Percentiles rank a stretch among this genome's conserved stretches.
Conservation (phyloP, 192 early-diverging fungal genomes). For the Backusella circina region DNA sequence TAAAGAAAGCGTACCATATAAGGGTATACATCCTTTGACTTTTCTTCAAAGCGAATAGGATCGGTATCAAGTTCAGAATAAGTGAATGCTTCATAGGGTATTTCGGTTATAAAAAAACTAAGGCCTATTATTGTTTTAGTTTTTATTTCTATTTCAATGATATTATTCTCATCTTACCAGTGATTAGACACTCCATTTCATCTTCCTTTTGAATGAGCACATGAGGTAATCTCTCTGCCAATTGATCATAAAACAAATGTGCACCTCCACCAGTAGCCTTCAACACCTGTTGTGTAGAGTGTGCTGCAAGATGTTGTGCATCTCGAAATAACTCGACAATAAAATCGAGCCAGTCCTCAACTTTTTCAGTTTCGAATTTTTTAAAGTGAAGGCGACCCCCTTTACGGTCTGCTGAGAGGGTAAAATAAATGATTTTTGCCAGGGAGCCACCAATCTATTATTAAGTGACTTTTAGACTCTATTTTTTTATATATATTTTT, state of each 20-base stretch:
- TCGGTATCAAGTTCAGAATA: slow-evolving; percentile 67
- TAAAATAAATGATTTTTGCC: slow-evolving; percentile 73
- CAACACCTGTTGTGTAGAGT: slow-evolving; percentile 50
- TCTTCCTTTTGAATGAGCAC: slow-evolving; percentile 83
- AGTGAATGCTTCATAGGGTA: slow-evolving; percentile 92
- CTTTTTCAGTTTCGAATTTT: slow-evolving; percentile 93
- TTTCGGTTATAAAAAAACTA: slow-evolving; percentile 91
- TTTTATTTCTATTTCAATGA: not conserved
- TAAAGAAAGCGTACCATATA: slow-evolving; percentile 61
- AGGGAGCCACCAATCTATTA: slow-evolving; percentile 67
- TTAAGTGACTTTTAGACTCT: not conserved
- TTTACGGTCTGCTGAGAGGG: slow-evolving; percentile 39
- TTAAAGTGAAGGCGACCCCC: slow-evolving; percentile 91
- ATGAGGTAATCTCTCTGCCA: slow-evolving; percentile 39
- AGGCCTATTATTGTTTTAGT: slow-evolving; percentile 48
- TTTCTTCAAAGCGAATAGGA: slow-evolving; percentile 61
- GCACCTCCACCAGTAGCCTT: slow-evolving; percentile 90
- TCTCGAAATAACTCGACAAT: slow-evolving; percentile 61
- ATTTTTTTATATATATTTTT: not conserved
- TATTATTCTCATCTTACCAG: too few species aligned
- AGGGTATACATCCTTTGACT: slow-evolving; percentile 70
- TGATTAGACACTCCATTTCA: slow-evolving; percentile 88
- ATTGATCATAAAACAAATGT: slow-evolving; percentile 67
- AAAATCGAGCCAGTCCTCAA: slow-evolving; percentile 87
- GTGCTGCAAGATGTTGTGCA: slow-evolving; percentile 22